These are phyloP conservation scores for Psilocybe sp. DNA, from an alignment of 768 basidiomycete species.

Conservation along the genomic window DNA sequence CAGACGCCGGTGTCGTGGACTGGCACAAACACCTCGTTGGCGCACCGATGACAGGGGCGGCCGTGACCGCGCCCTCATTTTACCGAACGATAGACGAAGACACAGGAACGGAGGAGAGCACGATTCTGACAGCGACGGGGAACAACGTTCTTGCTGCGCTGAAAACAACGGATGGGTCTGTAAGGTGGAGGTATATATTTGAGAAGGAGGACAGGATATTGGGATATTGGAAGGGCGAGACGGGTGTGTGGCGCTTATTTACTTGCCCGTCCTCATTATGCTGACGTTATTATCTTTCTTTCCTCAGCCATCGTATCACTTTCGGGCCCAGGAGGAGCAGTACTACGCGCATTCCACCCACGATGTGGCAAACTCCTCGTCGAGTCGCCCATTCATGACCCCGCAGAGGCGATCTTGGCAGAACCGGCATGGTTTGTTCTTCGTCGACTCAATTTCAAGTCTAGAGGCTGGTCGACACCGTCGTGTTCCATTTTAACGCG, in stretches of 20 bases:
- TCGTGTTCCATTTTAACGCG: conserved; percentile 74
- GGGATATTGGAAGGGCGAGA: conserved; percentile 54
- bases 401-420: conserved; percentile 37
- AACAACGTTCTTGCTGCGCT: conserved; percentile 81
- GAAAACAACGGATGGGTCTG: conserved; percentile 60
- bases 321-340: conserved; percentile 73
- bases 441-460: conserved; percentile 23
- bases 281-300: too few relatives aligned
- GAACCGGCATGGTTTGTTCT: conserved; percentile 50
- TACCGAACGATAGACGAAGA: conserved; percentile 30
- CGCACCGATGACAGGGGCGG: conserved; percentile 55
- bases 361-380: conserved; percentile 60
- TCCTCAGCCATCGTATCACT: conserved; percentile 71
- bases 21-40: conserved; percentile 85
- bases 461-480: conserved; percentile 65
- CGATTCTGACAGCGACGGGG: conserved; percentile 64
- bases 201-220: conserved; percentile 67
- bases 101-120: conserved; percentile 23
- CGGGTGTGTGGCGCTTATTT: conserved; percentile 42
- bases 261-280: not conserved
- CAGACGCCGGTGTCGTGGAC: conserved; percentile 80
- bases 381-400: conserved; percentile 60
- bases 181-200: conserved; percentile 86
- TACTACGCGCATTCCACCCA: conserved; percentile 64
- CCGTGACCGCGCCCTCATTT: conserved; percentile 57